Conservation (phyloP, 352 stramenopile genomes). For the Phytopythium delawarense region DNA sequence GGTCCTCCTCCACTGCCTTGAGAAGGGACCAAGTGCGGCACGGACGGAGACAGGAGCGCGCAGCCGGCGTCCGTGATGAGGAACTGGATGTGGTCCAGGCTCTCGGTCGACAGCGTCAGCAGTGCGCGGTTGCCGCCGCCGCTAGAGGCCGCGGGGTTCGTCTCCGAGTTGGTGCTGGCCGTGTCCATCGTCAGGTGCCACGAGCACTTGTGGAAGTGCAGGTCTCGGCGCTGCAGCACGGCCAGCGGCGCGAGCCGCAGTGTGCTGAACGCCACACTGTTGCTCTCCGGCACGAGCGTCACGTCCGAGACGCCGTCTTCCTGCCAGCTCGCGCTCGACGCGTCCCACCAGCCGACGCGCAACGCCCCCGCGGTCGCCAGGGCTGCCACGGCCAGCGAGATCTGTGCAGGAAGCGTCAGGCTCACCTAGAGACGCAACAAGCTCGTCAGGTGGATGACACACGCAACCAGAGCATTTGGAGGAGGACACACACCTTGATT, state of each 20-base stretch:
- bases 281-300: constrained; percentile 47
- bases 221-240: constrained; percentile 60
- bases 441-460: neutral
- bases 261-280: constrained; percentile 63
- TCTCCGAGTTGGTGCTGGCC: constrained; percentile 9
- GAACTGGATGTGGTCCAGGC: constrained; percentile 54
- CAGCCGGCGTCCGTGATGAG: constrained; percentile 62
- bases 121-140: constrained; percentile 20
- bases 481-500: constrained; percentile 28
- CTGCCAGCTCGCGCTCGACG: constrained; percentile 43
- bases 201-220: constrained; percentile 60
- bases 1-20: neutral
- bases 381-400: constrained; percentile 32
- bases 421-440: constrained; percentile 15
- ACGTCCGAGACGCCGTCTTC: constrained; percentile 78
- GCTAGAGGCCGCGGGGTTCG: neutral
- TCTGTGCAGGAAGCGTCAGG: constrained; percentile 40
- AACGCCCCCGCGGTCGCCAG: constrained; percentile 9
- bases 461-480: neutral
- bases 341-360: constrained; percentile 72
- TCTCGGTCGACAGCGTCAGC: constrained; percentile 53
- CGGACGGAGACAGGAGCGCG: constrained; percentile 40
- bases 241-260: constrained; percentile 74
- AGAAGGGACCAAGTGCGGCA: constrained; percentile 34
- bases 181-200: constrained; percentile 67